phyloP scores from a whole-genome alignment of 495 filamentous ascomycete genomes.

The Aspergillus coremiiformis region DNA sequence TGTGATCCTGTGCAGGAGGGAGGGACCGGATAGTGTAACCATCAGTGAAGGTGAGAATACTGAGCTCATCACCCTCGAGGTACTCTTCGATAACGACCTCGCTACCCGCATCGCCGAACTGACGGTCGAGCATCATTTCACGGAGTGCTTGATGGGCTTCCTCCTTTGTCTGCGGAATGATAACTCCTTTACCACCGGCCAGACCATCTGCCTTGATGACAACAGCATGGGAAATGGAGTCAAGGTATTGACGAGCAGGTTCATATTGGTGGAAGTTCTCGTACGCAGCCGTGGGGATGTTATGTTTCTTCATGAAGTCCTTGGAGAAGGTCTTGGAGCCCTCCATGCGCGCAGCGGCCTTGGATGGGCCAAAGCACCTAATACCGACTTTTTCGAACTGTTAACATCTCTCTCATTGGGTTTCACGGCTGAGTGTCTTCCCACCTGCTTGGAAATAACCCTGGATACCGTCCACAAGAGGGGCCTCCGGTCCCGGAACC shows the following conservation, averaged over 20 bases:
- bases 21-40: slow-evolving; percentile 77
- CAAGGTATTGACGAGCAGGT: slow-evolving; percentile 66
- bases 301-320: slow-evolving; percentile 91
- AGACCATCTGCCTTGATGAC: slow-evolving; percentile 86
- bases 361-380: slow-evolving; percentile 77
- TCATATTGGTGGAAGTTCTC: slow-evolving; percentile 81
- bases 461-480: slow-evolving; percentile 86
- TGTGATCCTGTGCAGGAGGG: slow-evolving; percentile 95
- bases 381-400: slow-evolving; percentile 52
- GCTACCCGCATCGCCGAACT: slow-evolving; percentile 81
- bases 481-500: slow-evolving; percentile 86
- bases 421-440: background rate
- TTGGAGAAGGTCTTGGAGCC: slow-evolving; percentile 96
- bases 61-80: slow-evolving; percentile 84
- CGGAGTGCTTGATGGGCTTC: slow-evolving; percentile 76
- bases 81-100: slow-evolving; percentile 97
- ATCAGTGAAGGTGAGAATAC: slow-evolving; percentile 84
- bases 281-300: slow-evolving; percentile 86
- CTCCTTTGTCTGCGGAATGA: slow-evolving; percentile 71
- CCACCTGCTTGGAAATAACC: slow-evolving; percentile 65
- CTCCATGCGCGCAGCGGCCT: slow-evolving; percentile 83
- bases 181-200: slow-evolving; percentile 87
- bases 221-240: slow-evolving; percentile 63
- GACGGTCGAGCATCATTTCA: slow-evolving; percentile 82
- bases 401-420: background rate